A percentile compares a stretch with the other conserved stretches of the same genome.
Conservation (phyloP, 23 red algal genomes). For the Pyropia yezoensis region DNA sequence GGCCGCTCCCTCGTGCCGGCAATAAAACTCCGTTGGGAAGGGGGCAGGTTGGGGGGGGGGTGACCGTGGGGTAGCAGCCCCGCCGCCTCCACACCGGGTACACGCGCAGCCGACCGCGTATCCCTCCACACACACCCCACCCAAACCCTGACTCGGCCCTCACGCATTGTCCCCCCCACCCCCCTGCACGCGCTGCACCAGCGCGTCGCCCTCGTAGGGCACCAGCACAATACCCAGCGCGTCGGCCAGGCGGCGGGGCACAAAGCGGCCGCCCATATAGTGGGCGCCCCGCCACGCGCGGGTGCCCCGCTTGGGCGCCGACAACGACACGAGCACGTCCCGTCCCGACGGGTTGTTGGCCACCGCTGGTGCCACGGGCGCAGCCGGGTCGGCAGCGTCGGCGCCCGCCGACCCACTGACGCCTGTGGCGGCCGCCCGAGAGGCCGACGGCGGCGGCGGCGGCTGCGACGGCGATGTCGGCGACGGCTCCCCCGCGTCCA, state of each 20-base stretch:
- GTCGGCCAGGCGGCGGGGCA: slow-evolving; percentile 38
- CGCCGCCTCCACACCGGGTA: no score
- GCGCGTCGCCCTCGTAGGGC: slow-evolving; percentile 7
- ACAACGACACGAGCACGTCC: slow-evolving; percentile 66
- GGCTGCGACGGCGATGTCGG: no score
- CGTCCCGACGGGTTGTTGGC: slow-evolving; percentile 1
- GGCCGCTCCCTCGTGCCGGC: no score
- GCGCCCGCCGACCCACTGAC: background rate
- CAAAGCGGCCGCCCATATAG: slow-evolving; percentile 90
- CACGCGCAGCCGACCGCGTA: no score
- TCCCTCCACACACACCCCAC: no score
- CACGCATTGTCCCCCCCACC: background rate
- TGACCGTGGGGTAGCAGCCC: no score
- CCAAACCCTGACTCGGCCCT: no score
- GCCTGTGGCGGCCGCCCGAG: background rate
- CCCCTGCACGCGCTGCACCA: slow-evolving; percentile 10
- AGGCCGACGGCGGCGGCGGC: no score
- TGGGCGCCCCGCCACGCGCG: slow-evolving; percentile 9
- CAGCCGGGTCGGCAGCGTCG: no score
- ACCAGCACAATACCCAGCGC: slow-evolving; percentile 28
- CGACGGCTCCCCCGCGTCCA: slow-evolving; percentile 39
- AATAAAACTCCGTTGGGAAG: no score
- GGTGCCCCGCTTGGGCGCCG: slow-evolving; percentile 52
- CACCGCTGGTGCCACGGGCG: no score
- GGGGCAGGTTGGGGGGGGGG: no score